Base-by-base conservation (phyloP, 2,329 filamentous ascomycete species). In the Penicillium sp. region DNA sequence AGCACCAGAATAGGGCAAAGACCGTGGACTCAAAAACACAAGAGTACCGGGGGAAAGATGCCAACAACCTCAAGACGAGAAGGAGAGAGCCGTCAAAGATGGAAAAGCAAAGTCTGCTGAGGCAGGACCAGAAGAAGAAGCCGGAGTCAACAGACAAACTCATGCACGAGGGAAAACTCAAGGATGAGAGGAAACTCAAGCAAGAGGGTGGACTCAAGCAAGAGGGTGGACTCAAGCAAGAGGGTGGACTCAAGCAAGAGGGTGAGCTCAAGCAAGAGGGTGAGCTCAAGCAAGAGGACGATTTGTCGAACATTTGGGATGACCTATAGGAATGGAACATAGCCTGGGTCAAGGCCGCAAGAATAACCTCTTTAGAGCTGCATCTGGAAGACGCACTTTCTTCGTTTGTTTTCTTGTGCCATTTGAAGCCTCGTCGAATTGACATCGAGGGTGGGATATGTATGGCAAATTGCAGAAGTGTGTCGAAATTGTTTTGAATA, bases 1-100 rank as follows among this genome's bases (percentile, higher is more conserved):
- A 35, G 4, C 2, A 7, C 0, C n/a, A 13, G 10, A 39, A 29
- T 2, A 23, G 32, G 7, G 14, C n/a, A 44, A 30, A 26, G 2
- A 30, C 1, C 4, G 1, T 42, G 1, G 30, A 9, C 2, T 5
- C 1, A 1, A 4, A 1, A 7, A 2, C 1, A 4, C 16, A 4
- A 43, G 19, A 43, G 8, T 14, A 35, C 2, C 1, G 1, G 0
- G 1, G 10, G 4, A 27, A 42, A 16, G 27, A 32, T 7, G 16
- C 27, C 32, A n/a, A 45, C 1, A 18, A 0, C 2, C 2, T 44
- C 11, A 44, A 19, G 6, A 23, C 23, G 23, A 23, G 23, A 23
- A 23, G 23, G 23, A 23, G 23, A 23, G 23, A 23, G 23, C 5
- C 5, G 23, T 23, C 23, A 23, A 3, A 23, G 3, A 23, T 23